Conservation (phyloP, 225 moss, liverwort and hornwort species). For the Physcomitrium patens region DNA sequence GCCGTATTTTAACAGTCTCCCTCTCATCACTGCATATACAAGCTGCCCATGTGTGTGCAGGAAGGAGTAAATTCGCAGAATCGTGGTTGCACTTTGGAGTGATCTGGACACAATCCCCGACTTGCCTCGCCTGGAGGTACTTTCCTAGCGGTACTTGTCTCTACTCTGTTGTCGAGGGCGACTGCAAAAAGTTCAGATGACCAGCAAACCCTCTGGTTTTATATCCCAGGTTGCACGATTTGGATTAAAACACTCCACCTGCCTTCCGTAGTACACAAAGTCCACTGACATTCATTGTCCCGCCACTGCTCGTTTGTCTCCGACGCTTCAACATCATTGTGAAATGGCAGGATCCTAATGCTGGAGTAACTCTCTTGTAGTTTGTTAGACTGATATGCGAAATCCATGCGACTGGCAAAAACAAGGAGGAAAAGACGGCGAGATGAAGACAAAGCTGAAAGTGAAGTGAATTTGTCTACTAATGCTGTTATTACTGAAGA, state of each 20-base stretch:
- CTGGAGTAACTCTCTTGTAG: constrained; percentile 34
- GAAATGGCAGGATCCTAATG: constrained; percentile 27
- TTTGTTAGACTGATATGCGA: constrained; percentile 22
- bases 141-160: constrained; percentile 27
- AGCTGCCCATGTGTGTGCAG: constrained; percentile 44
- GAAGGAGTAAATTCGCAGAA: constrained; percentile 42
- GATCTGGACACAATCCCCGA: constrained; percentile 43
- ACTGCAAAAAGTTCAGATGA: too few species aligned
- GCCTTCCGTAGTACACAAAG: constrained; percentile 13
- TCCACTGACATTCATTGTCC: not conserved
- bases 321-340: constrained; percentile 23
- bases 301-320: constrained; percentile 17
- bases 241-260: constrained; percentile 20
- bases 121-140: constrained; percentile 22
- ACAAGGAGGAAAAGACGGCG: not conserved
- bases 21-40: constrained; percentile 16
- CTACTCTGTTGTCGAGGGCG: too few species aligned
- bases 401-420: constrained; percentile 9
- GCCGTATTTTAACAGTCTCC: not conserved
- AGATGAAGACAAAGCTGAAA: constrained; percentile 26
- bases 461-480: constrained; percentile 29
- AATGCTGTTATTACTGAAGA: constrained; percentile 39
- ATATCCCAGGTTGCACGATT: constrained; percentile 5
- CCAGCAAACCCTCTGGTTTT: too few species aligned
- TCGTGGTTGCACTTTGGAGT: constrained; percentile 38